Evolutionary conservation across 805 yeast genomes (phyloP).

Genomic region (Saturnispora quitensis): DNA sequence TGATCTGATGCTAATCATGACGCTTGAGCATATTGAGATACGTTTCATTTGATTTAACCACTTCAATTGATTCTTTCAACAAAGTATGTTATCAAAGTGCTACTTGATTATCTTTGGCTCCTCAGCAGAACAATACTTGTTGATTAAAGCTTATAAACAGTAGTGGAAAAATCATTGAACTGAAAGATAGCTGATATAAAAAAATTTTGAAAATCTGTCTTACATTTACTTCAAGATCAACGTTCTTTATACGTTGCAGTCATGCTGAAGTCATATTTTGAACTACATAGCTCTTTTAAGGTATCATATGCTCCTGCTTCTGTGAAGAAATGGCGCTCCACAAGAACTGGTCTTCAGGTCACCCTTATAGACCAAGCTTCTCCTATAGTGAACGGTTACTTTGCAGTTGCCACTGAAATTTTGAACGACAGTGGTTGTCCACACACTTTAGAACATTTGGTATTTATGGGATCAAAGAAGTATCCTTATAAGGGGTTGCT

Average conservation of each 20-base stretch:
- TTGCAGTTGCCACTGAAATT: constrained; percentile 93
- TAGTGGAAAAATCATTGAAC: too few relatives aligned
- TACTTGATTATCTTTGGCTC: background rate
- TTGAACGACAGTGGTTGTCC: constrained; percentile 85
- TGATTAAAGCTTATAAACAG: background rate
- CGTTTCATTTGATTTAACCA: background rate
- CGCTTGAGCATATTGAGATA: background rate
- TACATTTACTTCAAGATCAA: background rate
- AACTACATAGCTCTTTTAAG: constrained; percentile 41
- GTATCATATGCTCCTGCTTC: constrained; percentile 69
- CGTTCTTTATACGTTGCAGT: background rate
- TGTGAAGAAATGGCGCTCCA: constrained; percentile 69
- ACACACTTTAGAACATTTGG: constrained; percentile 88
- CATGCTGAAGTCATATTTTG: constrained; percentile 27
- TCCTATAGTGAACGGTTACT: constrained; percentile 87
- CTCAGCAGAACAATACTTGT: background rate
- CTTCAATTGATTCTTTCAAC: background rate
- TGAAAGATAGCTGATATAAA: background rate
- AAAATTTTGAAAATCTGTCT: background rate
- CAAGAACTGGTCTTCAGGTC: constrained; percentile 73
- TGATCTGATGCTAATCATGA: background rate
- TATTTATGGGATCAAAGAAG: constrained; percentile 87
- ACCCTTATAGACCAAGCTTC: constrained; percentile 71
- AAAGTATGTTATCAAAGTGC: too few relatives aligned
- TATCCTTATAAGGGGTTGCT: constrained; percentile 88